Conservation (phyloP, 2,329 filamentous ascomycete species). For the Ophiostoma ulmi region DNA sequence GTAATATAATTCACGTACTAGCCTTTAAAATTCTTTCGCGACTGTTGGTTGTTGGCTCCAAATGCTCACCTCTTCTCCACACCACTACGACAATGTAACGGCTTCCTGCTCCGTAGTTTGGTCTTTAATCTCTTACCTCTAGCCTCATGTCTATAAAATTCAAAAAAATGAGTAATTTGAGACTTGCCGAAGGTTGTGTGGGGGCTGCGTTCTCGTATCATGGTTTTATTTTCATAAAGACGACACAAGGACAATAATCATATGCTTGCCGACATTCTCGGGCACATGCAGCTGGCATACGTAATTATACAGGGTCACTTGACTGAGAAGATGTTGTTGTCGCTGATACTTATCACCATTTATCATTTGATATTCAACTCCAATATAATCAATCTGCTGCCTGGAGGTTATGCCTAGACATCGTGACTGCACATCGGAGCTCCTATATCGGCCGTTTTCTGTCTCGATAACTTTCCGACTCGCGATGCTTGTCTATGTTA, state of each 20-base stretch:
- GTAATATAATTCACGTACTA: background rate
- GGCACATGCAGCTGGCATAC: background rate
- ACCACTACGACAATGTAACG: constrained; percentile 15
- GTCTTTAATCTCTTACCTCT: background rate
- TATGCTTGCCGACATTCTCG: background rate
- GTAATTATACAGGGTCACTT: background rate
- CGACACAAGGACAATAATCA: background rate
- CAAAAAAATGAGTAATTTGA: background rate
- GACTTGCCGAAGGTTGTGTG: background rate
- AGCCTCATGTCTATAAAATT: background rate
- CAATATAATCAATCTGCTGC: background rate
- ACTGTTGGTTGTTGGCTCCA: constrained; percentile 10
- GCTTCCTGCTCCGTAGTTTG: constrained; percentile 11
- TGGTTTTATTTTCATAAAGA: background rate
- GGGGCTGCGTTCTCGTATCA: background rate
- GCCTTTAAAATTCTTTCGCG: background rate
- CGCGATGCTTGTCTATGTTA: background rate
- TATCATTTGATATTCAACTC: background rate
- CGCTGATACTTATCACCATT: background rate
- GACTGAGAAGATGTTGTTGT: background rate
- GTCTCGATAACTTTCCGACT: background rate
- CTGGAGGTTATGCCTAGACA: background rate
- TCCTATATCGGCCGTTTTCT: background rate
- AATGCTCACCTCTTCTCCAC: constrained; percentile 12
- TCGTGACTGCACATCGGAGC: background rate